These are phyloP conservation scores for Cyberlindnera bimundalis DNA, from an alignment of 805 yeast species.

Conservation along the genomic window DNA sequence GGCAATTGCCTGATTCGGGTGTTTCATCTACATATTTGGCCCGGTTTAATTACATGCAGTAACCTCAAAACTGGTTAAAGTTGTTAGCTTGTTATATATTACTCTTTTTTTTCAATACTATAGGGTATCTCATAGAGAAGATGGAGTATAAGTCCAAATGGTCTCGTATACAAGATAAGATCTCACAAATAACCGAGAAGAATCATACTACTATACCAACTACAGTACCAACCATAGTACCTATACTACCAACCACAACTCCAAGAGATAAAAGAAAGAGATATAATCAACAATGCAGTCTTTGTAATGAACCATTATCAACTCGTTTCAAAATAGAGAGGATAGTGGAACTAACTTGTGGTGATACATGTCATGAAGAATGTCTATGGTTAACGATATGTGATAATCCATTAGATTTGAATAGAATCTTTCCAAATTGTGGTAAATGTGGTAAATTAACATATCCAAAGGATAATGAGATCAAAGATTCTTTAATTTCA, in stretches of 20 bases:
- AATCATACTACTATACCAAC: too few species aligned
- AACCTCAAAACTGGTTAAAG: too few species aligned
- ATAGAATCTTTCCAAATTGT: conserved; percentile 25
- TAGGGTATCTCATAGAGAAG: too few species aligned
- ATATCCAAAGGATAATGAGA: conserved; percentile 22
- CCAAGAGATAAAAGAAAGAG: too few species aligned
- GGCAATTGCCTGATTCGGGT: conserved; percentile 3
- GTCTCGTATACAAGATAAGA: conserved; percentile 24
- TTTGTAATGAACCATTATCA: conserved; percentile 41
- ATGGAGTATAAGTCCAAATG: conserved; percentile 19
- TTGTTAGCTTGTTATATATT: too few species aligned
- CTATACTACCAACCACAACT: not conserved
- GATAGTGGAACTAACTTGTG: conserved; percentile 39
- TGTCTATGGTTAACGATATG: conserved; percentile 33
- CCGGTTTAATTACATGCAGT: too few species aligned
- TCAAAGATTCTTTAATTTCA: conserved; percentile 21
- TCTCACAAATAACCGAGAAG: conserved; percentile 16
- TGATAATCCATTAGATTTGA: conserved; percentile 8
- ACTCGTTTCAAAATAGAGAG: conserved; percentile 36
- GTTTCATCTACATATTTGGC: conserved; percentile 5
- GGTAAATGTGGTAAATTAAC: conserved; percentile 20
- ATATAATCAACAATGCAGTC: conserved; percentile 34
- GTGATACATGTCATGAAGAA: conserved; percentile 44
- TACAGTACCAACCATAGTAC: too few species aligned
- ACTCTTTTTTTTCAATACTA: too few species aligned